phyloP scores from a whole-genome alignment of 1,139 yeast species.

The Candida sp. region DNA sequence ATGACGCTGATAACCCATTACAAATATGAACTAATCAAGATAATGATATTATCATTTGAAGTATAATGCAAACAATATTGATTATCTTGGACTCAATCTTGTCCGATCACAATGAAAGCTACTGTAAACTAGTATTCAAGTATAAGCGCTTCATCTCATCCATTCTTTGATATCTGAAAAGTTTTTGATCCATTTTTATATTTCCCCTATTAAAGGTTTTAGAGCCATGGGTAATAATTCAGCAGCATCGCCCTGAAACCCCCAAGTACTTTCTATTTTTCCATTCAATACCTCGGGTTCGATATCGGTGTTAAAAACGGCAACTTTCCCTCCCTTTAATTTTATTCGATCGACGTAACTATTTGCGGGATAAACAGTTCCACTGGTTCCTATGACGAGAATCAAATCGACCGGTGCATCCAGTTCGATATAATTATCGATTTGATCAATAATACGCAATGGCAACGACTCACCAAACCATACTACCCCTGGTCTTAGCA shows the following conservation, averaged over 20 bases:
- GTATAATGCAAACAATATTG: no score
- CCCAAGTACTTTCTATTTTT: conserved; percentile 53
- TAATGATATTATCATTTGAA: no score
- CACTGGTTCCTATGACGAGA: conserved; percentile 82
- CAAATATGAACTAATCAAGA: no score
- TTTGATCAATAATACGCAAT: conserved; percentile 53
- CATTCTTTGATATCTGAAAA: no score
- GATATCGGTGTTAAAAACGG: conserved; percentile 73
- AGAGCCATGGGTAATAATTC: conserved; percentile 64
- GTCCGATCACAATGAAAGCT: no score
- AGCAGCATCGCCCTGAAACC: conserved; percentile 81
- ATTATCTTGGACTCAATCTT: no score
- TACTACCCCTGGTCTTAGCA: conserved; percentile 83
- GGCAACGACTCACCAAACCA: conserved; percentile 93
- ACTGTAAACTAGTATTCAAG: no score
- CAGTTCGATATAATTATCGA: conserved; percentile 67
- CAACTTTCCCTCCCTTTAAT: conserved; percentile 75
- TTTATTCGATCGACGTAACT: conserved; percentile 79
- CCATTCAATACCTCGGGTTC: conserved; percentile 41
- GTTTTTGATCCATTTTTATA: neutral
- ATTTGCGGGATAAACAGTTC: conserved; percentile 87
- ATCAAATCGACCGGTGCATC: conserved; percentile 62
- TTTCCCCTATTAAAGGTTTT: conserved; percentile 42
- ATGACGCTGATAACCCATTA: no score
- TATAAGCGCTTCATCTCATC: no score